Base-by-base conservation (phyloP, 176 grass and related monocot genomes). In the Musa itinerans region DNA sequence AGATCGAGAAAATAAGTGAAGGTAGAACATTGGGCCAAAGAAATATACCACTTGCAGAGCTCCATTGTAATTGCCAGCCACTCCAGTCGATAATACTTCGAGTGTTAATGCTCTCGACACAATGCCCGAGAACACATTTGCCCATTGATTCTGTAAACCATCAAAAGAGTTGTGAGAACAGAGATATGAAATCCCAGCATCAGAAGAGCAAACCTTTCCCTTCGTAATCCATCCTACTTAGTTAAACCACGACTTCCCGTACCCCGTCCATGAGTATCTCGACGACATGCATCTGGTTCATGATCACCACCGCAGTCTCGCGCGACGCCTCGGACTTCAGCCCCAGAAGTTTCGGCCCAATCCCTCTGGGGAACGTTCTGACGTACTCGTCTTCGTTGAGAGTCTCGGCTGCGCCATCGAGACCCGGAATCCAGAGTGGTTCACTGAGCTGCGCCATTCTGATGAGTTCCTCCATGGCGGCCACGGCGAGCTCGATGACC, bases 401-500 rank as follows among this genome's bases (percentile, higher is more conserved):
- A 1, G 53, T 27, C 72, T 74, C 72, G 14, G 71, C 58, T 19
- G 26, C 24, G 9, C 75, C 73, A 15, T 72, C 76, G 24, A 84
- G 43, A 0, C 76, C 74, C 0, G 83, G 80, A 8, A 29, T 22
- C 96, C 96, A 99, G 3, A 99, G 85, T 11, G 96, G 91, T 65
- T 92, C 88, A 1, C 69, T 63, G 8, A 89, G 76, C 77, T 89
- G 96, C 1, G 91, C 83, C 96, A 99, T 92, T 56, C 78, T 23
- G 3, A 95, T 78, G 43, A 99, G 76, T 77, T 99, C 96, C 71
- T 95, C 96, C 91, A 99, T 95, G 11, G 88, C 96, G 0, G 88
- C 87, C 51, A 99, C 96, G 0, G 96, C 96, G 2, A 99, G 88
- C 81, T 99, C 96, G 14, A 99, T 84, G 43, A 99, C 85, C 74